A percentile compares a stretch with the other conserved stretches of the same genome.
Conservation (phyloP, 2,329 filamentous ascomycete species). For the Microsporum audouinii region DNA sequence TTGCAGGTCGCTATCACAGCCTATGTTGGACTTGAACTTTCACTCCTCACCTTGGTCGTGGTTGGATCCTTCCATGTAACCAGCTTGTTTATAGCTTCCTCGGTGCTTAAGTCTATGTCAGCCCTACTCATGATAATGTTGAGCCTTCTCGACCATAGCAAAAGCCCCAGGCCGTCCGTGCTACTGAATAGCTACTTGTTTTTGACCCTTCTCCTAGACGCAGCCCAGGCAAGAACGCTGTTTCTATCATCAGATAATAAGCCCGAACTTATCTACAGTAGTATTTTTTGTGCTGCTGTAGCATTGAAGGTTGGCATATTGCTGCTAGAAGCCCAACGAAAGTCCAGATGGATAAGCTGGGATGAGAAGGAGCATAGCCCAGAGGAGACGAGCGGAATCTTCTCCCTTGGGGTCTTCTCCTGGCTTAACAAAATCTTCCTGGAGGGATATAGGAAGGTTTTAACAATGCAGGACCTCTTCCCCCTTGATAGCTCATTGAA, state of each 20-base stretch:
- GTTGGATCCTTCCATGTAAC: background rate
- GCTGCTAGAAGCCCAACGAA: slow-evolving; percentile 18
- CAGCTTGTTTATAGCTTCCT: background rate
- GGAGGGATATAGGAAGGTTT: slow-evolving; percentile 19
- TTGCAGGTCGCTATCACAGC: background rate
- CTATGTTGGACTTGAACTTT: background rate
- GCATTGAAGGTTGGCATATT: slow-evolving; percentile 16
- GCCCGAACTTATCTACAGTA: slow-evolving; percentile 9
- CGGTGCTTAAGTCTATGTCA: background rate
- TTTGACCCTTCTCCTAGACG: slow-evolving; percentile 29
- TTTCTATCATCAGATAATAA: slow-evolving; percentile 13
- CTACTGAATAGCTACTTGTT: slow-evolving; percentile 2
- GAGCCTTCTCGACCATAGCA: background rate
- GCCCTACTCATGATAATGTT: background rate
- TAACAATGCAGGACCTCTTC: background rate
- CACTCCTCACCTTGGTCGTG: background rate
- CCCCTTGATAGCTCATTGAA: background rate
- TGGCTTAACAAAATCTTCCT: slow-evolving; percentile 28
- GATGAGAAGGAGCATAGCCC: slow-evolving; percentile 21
- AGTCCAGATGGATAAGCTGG: slow-evolving; percentile 19
- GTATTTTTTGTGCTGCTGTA: slow-evolving; percentile 15
- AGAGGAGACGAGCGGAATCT: slow-evolving; percentile 27
- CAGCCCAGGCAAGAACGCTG: slow-evolving; percentile 28
- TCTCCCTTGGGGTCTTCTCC: slow-evolving; percentile 24
- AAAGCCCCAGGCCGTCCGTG: slow-evolving; percentile 3